These are phyloP conservation scores for Apiosordaria backusii DNA, from an alignment of 495 filamentous ascomycete genomes.

Conservation along the genomic window DNA sequence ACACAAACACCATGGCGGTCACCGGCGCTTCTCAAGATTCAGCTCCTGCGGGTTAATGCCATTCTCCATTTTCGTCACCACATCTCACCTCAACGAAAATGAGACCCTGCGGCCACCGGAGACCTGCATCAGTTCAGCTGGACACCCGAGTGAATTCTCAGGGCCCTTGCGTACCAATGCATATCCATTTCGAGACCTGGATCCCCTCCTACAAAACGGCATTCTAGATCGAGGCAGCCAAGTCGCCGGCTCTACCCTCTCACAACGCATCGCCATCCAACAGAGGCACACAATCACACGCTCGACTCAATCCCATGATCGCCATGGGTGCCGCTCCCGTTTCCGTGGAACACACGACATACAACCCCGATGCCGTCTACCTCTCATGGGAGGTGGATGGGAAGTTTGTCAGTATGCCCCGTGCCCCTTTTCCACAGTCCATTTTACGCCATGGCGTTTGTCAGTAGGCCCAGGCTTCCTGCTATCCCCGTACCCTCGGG, in stretches of 20 bases:
- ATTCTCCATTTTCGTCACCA: not conserved
- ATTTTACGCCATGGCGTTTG: not conserved
- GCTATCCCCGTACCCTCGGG: not conserved
- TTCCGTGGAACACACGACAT: not conserved
- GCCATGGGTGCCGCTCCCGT: not conserved
- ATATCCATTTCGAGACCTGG: not conserved
- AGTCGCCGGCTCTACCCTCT: not conserved
- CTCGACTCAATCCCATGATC: not conserved
- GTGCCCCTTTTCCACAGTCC: not conserved
- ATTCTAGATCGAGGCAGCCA: not conserved
- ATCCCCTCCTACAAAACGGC: not conserved
- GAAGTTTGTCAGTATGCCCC: slow-evolving; percentile 16
- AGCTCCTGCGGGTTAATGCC: not conserved
- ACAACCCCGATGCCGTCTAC: slow-evolving; percentile 8
- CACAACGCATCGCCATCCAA: not conserved
- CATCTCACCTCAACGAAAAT: not conserved
- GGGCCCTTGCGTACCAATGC: not conserved
- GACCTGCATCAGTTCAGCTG: no score
- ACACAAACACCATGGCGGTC: no score
- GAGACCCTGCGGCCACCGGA: no score
- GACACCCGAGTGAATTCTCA: not conserved
- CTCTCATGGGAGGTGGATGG: slow-evolving; percentile 19
- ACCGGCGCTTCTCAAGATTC: not conserved
- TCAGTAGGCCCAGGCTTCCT: not conserved
- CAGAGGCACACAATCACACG: not conserved